Conservation (phyloP, 2,329 filamentous ascomycete genomes). For the Chaetomiaceae sp. region DNA sequence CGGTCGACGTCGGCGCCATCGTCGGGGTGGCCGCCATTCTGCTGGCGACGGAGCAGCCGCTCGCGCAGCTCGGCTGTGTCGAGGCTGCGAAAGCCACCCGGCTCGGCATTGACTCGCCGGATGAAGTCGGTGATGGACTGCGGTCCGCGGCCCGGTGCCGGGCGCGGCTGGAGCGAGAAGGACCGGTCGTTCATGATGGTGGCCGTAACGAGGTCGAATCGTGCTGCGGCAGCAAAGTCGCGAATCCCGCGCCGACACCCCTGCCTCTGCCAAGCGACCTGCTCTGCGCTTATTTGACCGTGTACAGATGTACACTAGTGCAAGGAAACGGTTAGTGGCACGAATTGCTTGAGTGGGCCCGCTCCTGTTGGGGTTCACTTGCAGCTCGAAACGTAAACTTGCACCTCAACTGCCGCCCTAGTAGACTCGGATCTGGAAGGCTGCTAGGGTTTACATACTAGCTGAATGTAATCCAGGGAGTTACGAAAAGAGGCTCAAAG, state of each 20-base stretch:
- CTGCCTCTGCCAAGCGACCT: neutral
- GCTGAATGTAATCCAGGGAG: no score
- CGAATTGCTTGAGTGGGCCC: no score
- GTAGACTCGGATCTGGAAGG: no score
- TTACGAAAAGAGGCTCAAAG: no score
- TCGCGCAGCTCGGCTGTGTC: constrained; percentile 66
- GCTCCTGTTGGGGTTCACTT: no score
- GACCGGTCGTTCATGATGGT: constrained; percentile 22
- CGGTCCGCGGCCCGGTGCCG: constrained; percentile 46
- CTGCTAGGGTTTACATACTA: no score
- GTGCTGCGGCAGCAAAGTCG: neutral
- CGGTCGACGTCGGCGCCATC: constrained; percentile 33
- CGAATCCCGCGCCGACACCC: constrained; percentile 4
- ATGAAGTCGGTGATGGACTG: constrained; percentile 69
- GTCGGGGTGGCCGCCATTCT: constrained; percentile 31
- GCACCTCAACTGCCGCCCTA: no score
- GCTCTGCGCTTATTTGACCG: no score
- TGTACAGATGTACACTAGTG: no score
- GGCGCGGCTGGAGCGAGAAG: constrained; percentile 60
- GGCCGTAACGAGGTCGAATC: neutral
- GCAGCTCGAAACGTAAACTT: no score
- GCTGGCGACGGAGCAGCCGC: constrained; percentile 44
- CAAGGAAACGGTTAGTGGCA: no score
- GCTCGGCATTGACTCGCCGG: constrained; percentile 68
- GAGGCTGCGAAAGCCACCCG: constrained; percentile 75